These are phyloP conservation scores for Biancaea sappan DNA, from an alignment of 306 rosid genomes.

Conservation along the genomic window DNA sequence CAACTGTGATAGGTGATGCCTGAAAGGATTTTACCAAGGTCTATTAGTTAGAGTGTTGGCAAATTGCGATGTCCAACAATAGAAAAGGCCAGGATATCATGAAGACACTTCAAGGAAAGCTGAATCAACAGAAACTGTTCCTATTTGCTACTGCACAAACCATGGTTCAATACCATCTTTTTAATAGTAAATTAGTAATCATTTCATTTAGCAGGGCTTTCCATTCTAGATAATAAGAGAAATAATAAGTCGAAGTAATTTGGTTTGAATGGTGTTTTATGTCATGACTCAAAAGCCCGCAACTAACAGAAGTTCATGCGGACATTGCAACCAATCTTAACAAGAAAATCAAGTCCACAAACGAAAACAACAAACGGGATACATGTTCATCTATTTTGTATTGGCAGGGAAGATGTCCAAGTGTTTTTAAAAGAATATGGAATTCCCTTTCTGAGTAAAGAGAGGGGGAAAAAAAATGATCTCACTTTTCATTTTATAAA, in stretches of 20 bases:
- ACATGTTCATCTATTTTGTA: background rate
- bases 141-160: conserved; percentile 10
- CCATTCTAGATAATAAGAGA: background rate
- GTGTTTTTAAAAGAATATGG: background rate
- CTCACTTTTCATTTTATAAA: no score
- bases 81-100: background rate
- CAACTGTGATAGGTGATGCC: conserved; percentile 78
- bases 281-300: background rate
- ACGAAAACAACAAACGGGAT: background rate
- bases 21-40: conserved; percentile 42
- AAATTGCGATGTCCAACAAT: conserved; percentile 4
- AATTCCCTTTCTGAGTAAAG: background rate
- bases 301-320: background rate
- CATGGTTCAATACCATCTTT: background rate
- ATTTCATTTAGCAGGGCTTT: background rate
- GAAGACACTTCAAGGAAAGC: conserved; percentile 17
- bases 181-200: no score
- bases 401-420: background rate
- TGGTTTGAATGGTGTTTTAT: background rate
- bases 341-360: background rate
- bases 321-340: background rate
- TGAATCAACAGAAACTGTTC: conserved; percentile 5
- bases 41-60: background rate
- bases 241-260: background rate
- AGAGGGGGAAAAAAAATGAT: no score